Percentiles rank a stretch among this genome's conserved stretches.
Conservation (phyloP, 352 stramenopile genomes). For the Pythium plurisporium region DNA sequence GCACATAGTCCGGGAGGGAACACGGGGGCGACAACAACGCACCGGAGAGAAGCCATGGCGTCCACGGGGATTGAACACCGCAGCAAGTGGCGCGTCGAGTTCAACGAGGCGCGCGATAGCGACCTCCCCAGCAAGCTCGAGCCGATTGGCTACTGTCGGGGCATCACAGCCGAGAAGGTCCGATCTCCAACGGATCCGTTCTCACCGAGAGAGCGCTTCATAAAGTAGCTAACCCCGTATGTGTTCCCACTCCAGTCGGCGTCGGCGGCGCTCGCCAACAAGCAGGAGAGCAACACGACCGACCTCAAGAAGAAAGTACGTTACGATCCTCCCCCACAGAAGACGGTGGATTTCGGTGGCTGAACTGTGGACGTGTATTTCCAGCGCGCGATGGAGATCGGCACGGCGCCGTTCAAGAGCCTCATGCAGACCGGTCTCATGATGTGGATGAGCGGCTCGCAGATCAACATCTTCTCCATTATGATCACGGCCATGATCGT, state of each 20-base stretch:
- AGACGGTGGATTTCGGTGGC: conserved; percentile 4
- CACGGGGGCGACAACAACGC: neutral
- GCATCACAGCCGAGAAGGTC: conserved; percentile 59
- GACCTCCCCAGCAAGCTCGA: conserved; percentile 57
- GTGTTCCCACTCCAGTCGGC: conserved; percentile 28
- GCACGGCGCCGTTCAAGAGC: conserved; percentile 88
- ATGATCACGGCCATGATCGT: conserved; percentile 93
- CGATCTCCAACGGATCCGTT: neutral
- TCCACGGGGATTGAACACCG: conserved; percentile 13
- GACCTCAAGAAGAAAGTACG: conserved; percentile 87
- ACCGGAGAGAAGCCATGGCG: conserved; percentile 14
- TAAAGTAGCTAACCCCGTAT: neutral
- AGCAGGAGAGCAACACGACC: conserved; percentile 51
- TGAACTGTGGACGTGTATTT: no score
- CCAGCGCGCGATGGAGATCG: conserved; percentile 89
- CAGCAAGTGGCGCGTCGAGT: conserved; percentile 74
- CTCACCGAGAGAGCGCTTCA: neutral
- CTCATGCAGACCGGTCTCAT: conserved; percentile 93
- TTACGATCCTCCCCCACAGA: no score
- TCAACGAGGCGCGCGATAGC: conserved; percentile 72
- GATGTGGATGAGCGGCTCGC: conserved; percentile 95
- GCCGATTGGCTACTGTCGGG: conserved; percentile 61
- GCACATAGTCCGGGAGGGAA: neutral
- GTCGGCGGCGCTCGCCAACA: conserved; percentile 54
- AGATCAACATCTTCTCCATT: conserved; percentile 95